Base-by-base conservation (phyloP, 2,329 filamentous ascomycete species). In the Orbilia oligospora region DNA sequence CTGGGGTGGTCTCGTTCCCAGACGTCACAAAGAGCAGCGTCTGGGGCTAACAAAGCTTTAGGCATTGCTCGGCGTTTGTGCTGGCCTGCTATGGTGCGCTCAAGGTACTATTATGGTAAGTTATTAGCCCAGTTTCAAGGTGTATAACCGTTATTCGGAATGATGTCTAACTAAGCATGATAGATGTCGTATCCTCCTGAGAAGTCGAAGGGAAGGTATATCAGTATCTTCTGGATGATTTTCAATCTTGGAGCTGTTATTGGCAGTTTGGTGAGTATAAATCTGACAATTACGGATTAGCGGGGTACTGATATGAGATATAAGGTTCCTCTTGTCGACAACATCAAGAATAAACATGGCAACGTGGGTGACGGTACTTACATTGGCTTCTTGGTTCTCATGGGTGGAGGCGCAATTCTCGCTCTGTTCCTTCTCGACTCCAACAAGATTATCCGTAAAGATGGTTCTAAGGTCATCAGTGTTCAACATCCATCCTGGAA, bases 231-330 rank as follows among this genome's bases (percentile, higher is more conserved):
- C 86, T 97, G 94, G 94, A 90, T 94, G 84, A 97, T 97, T 83
- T 97, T 97, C 88, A 97, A 97, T 85, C 85, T 94, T 76, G 94
- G 94, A 81, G 94, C 91, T 82, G 94, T 97, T 79, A 93, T 97
- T 84, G 94, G 94, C 80, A 90, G 91, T 82, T 85, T 91, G 82
- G 85, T 87, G 83, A 82, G 85, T 83, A 70, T 1, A 16, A 38
- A 20, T 1, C 10, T 2, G 12, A 36, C n/a, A 30, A 22, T 46
- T 12, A 18, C 22, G 0, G 24, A 3, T 12, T 49, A 16, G 9
- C 16, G 14, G 16, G 10, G n/a, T 9, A 78, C 81, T 51, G 82
- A 76, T 20, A 18, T 30, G 16, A 53, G 8, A 5, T 20, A 24
- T 18, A 14, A 77, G 73, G 67, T 82, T 20, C 81, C 82, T 14